phyloP scores from a whole-genome alignment of 176 grass and related monocot species.

The Puccinellia tenuiflora region DNA sequence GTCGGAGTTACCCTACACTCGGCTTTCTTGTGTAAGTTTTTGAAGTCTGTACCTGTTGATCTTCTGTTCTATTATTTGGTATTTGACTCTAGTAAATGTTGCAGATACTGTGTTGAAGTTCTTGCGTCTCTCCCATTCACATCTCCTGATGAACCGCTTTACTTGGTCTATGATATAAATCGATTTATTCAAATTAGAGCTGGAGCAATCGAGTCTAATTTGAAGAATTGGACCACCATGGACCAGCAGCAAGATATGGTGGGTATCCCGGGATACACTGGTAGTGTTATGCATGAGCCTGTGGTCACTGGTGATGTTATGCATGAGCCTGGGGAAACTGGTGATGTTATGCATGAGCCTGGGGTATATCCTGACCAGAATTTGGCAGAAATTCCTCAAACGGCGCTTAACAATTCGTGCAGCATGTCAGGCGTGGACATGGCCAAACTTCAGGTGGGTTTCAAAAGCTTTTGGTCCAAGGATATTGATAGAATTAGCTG shows the following conservation, averaged over 20 bases:
- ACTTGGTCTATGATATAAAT: constrained; percentile 99
- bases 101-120: constrained; percentile 94
- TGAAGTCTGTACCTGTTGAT: background rate
- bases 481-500: constrained; percentile 11
- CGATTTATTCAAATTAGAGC: constrained; percentile 89
- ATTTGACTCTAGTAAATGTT: constrained; percentile 31
- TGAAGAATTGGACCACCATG: constrained; percentile 89
- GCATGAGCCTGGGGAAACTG: constrained; percentile 39
- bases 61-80: constrained; percentile 12
- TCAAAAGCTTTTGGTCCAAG: background rate
- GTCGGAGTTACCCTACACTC: constrained; percentile 51
- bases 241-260: constrained; percentile 34
- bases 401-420: constrained; percentile 41
- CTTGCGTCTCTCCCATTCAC: constrained; percentile 92
- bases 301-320: constrained; percentile 18
- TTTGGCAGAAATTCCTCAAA: constrained; percentile 29
- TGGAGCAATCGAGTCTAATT: constrained; percentile 77
- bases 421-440: constrained; percentile 49
- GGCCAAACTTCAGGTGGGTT: constrained; percentile 67
- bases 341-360: constrained; percentile 42
- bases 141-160: constrained; percentile 85
- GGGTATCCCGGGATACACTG: constrained; percentile 22
- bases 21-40: constrained; percentile 86
- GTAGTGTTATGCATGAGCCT: constrained; percentile 43
- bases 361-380: constrained; percentile 32